These are phyloP conservation scores for Citrus maxima DNA, from an alignment of 345 rosid genomes.

Conservation along the genomic window DNA sequence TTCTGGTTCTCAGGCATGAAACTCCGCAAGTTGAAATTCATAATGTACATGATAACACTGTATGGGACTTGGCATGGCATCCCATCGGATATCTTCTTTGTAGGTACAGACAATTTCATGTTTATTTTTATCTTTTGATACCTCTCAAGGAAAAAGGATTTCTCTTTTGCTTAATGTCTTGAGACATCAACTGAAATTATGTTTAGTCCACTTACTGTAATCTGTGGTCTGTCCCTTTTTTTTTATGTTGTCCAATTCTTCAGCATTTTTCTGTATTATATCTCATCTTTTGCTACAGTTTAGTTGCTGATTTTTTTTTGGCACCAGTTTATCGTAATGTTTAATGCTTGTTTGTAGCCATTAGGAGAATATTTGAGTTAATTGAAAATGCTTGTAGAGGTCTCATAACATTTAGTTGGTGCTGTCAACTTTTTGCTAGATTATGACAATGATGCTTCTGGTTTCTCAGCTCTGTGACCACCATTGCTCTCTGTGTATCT, in stretches of 20 bases:
- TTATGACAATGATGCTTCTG: not conserved
- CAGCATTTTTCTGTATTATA: not conserved
- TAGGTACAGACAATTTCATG: slow-evolving; percentile 49
- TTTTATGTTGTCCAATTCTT: not conserved
- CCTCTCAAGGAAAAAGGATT: not conserved
- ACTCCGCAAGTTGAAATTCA: slow-evolving; percentile 86
- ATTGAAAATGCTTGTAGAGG: not conserved
- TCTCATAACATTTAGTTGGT: not conserved
- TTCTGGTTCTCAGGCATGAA: slow-evolving; percentile 70
- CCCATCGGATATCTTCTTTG: slow-evolving; percentile 98
- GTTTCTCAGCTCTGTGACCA: not conserved
- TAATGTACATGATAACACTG: slow-evolving; percentile 86
- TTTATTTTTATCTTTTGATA: not conserved
- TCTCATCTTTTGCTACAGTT: not conserved
- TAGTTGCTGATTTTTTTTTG: not conserved
- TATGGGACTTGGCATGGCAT: slow-evolving; percentile 99
- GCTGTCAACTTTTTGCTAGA: not conserved
- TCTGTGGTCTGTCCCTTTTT: not conserved
- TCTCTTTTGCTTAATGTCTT: not conserved
- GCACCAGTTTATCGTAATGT: not conserved
- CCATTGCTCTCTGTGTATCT: not conserved
- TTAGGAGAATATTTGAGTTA: not conserved
- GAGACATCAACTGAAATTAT: not conserved
- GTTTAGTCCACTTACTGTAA: not conserved
- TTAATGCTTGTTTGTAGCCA: not conserved